Evolutionary conservation across 106 monocot genomes (phyloP).

Genomic region (Dioscorea alata): DNA sequence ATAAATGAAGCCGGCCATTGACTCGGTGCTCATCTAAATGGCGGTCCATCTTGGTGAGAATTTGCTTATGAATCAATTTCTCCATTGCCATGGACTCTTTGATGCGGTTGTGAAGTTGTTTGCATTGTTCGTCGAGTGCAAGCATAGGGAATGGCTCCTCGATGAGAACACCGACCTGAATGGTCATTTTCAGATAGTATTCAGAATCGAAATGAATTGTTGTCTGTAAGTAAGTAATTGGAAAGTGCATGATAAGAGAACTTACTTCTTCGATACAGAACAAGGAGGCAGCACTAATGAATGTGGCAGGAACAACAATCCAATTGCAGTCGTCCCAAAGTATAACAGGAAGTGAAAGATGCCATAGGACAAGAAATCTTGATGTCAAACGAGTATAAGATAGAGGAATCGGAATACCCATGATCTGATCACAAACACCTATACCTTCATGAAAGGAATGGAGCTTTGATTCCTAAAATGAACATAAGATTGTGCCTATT

Average conservation of each 20-base stretch:
- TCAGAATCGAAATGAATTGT: background rate
- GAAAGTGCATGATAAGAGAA: background rate
- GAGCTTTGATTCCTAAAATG: slow-evolving; percentile 68
- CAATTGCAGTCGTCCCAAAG: slow-evolving; percentile 99
- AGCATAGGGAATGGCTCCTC: slow-evolving; percentile 97
- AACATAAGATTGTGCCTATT: background rate
- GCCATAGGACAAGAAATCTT: slow-evolving; percentile 95
- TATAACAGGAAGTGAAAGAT: slow-evolving; percentile 86
- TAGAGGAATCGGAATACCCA: slow-evolving; percentile 83
- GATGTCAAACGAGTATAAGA: slow-evolving; percentile 94
- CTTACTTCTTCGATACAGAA: slow-evolving; percentile 98
- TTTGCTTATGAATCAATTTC: slow-evolving; percentile 27
- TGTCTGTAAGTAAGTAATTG: background rate
- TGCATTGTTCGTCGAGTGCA: slow-evolving; percentile 63
- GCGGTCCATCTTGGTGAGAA: slow-evolving; percentile 40
- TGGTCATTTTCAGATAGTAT: background rate
- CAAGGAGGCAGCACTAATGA: slow-evolving; percentile 85
- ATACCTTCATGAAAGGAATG: slow-evolving; percentile 86
- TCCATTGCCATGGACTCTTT: slow-evolving; percentile 51
- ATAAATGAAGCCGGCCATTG: slow-evolving; percentile 37
- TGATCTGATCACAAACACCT: slow-evolving; percentile 74
- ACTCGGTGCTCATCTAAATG: slow-evolving; percentile 12
- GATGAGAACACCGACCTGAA: slow-evolving; percentile 95
- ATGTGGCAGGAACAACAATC: slow-evolving; percentile 95
- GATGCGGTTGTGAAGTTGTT: slow-evolving; percentile 53